Conservation (phyloP, 169 alveolate species). For the Plasmodium knowlesi region DNA sequence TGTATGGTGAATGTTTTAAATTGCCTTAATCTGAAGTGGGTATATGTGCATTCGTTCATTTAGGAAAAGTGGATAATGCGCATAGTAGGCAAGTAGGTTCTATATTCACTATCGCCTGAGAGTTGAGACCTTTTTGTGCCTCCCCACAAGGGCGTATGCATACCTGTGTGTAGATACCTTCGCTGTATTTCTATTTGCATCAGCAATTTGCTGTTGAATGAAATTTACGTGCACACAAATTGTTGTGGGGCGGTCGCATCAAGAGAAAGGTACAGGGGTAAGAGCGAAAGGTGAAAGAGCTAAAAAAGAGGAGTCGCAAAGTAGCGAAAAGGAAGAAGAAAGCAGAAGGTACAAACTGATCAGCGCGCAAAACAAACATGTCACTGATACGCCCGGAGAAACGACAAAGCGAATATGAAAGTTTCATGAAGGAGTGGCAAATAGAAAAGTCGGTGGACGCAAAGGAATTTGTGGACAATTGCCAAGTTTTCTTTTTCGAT, state of each 20-base stretch:
- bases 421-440: conserved; percentile 60
- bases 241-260: not conserved
- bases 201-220: not conserved
- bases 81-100: not conserved
- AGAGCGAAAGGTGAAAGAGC: too few relatives aligned
- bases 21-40: not conserved
- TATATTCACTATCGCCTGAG: not conserved
- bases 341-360: not conserved
- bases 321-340: too few relatives aligned
- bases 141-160: not conserved
- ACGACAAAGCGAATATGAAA: not conserved
- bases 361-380: not conserved
- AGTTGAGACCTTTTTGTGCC: not conserved
- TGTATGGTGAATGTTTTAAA: not conserved
- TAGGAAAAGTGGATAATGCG: not conserved
- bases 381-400: conserved; percentile 22
- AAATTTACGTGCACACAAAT: not conserved
- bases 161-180: not conserved
- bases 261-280: too few relatives aligned
- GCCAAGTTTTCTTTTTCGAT: conserved; percentile 79
- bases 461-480: conserved; percentile 29
- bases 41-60: not conserved
- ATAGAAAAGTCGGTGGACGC: conserved; percentile 20
- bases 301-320: not conserved
- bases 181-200: not conserved